Base-by-base conservation (phyloP, 805 yeast genomes). In the Scheffersomyces ergatensis region DNA sequence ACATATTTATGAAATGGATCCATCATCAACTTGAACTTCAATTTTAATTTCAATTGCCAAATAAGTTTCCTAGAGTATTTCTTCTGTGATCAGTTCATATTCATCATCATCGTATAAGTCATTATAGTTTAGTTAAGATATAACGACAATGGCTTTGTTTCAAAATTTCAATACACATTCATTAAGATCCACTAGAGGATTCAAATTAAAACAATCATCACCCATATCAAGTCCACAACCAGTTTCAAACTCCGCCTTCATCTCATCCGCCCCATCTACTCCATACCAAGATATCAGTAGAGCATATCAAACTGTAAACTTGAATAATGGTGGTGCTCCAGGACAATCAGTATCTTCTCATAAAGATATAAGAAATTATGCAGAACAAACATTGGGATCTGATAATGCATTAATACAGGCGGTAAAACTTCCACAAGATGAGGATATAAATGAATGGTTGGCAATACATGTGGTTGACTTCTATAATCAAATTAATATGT, bases 391-490 rank as follows among this genome's bases (percentile, higher is more conserved):
- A 0, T 71, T 93, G 37, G 99, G 99, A 0, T 85, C 97, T 0
- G 95, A 92, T 26, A 83, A 92, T 24, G 90, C 90, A 2, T 72
- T 93, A 48, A 85, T 86, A 19, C 95, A 89, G 62, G 98, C 98
- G 0, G 98, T 92, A 17, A 85, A 85, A 57, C 70, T 93, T 21
- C 99, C 99, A 14, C 85, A 78, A 51, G 98, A 93, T 45, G 99
- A 92, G 63, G 93, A 88, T 54, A 58, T 82, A 40, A 83, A 85
- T 53, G 99, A 92, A 61, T 92, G 99, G 99, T 65, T 92, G 42
- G 98, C 99, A 0, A 95, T 90, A 11, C 96, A 92, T 60, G 93
- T 92, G n/a, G 97, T 90, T 14, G 98, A 92, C 62, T 93, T 92
- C 58, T 92, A 87, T 67, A 90, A 90, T 60, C 99, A 92, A 60